phyloP scores from a whole-genome alignment of 768 basidiomycete genomes.

The Butyriboletus loyo region DNA sequence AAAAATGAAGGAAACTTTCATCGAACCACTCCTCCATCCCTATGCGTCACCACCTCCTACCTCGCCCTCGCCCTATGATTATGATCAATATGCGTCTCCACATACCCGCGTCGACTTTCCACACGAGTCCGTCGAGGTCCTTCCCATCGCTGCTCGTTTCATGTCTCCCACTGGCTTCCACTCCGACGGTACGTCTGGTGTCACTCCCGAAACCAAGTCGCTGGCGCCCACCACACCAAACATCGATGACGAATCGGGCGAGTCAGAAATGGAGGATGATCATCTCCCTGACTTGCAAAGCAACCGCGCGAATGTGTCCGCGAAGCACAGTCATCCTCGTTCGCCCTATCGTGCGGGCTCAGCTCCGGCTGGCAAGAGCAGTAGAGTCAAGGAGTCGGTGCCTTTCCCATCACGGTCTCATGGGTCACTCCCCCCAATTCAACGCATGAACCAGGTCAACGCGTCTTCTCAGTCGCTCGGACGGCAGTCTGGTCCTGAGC shows the following conservation, averaged over 20 bases:
- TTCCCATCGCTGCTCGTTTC: constrained; percentile 87
- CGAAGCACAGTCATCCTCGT: constrained; percentile 67
- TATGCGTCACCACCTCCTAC: constrained; percentile 43
- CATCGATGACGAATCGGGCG: constrained; percentile 72
- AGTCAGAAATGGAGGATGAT: constrained; percentile 66
- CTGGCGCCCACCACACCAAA: constrained; percentile 47
- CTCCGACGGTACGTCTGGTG: constrained; percentile 42
- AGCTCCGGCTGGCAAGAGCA: constrained; percentile 39
- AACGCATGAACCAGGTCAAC: constrained; percentile 46
- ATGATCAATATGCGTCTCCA: constrained; percentile 53
- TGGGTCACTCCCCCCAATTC: constrained; percentile 67
- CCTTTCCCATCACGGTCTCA: constrained; percentile 82
- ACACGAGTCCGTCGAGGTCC: constrained; percentile 68
- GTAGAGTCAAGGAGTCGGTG: constrained; percentile 46
- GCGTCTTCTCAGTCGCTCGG: constrained; percentile 76
- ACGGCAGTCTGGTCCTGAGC: constrained; percentile 58
- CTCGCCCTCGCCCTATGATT: constrained; percentile 59
- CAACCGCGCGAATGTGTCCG: constrained; percentile 24
- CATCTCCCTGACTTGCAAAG: constrained; percentile 35
- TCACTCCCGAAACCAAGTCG: constrained; percentile 49
- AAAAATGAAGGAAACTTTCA: constrained; percentile 92
- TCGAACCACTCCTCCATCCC: constrained; percentile 85
- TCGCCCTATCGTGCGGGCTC: constrained; percentile 67
- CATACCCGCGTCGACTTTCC: constrained; percentile 56
- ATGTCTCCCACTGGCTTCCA: constrained; percentile 62